Evolutionary conservation across 75 land plant genomes (phyloP), one percentile per base, ranked within the genome.

Genomic region (Pinus albicaulis): DNA sequence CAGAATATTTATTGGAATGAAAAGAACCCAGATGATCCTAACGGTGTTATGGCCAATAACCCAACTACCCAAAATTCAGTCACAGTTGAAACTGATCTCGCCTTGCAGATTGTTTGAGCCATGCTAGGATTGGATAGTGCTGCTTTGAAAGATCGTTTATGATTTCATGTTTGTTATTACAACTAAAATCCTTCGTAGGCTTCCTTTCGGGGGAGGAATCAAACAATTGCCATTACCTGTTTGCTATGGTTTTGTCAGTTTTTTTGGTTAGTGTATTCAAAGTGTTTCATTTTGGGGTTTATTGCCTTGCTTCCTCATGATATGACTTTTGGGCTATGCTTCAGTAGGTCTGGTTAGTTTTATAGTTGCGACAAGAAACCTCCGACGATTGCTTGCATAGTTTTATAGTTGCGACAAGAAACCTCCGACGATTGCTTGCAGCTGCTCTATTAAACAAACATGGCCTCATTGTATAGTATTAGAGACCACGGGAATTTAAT

Each of bases 401-500:
- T 23, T 24, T 31, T 25, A 61, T 4, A 61, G 14, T 61, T 23
- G 3, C 10, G 11, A 12, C 23, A 23, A 7, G 23, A 61, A 10
- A 61, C 23, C 26, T 22, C 0, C 1, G 23, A 24, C 11, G 12
- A 66, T 38, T 38, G 48, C 44, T 41, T 38, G 11, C 11, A 68
- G 14, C 23, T 20, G 3, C 41, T 20, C 8, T 6, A 41, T 41
- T 68, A 38, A 41, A 11, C n/a, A 41, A 11, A 68, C 0, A 13
- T 5, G 71, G 23, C 1, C 23, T 68, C n/a, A 16, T 41, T 12
- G 4, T 44, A 68, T 68, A 48, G 53, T 48, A 48, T 48, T 48
- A 68, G 13, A 68, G 71, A 68, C 41, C 52, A 3, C 11, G n/a
- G 24, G 44, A n/a, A 68, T 44, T 66, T 68, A 68, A 68, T 68